A percentile compares a stretch with the other conserved stretches of the same genome.
Conservation (phyloP, 345 rosid species). For the Brassica cretica region DNA sequence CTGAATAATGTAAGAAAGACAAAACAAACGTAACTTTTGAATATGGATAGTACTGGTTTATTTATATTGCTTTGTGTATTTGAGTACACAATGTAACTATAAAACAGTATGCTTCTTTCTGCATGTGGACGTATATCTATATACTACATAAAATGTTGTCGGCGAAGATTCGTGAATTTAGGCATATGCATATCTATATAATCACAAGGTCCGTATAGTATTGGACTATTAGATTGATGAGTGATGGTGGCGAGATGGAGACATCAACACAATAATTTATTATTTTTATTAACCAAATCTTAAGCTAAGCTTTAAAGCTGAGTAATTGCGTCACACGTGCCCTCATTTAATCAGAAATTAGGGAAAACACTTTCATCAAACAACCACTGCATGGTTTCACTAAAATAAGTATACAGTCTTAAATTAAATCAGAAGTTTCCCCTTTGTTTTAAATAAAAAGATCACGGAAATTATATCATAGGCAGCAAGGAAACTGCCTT, state of each 20-base stretch:
- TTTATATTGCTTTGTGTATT: not conserved
- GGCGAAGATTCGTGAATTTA: conserved; percentile 29
- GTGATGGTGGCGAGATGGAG: conserved; percentile 43
- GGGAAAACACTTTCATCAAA: conserved; percentile 19
- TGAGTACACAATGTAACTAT: conserved; percentile 12
- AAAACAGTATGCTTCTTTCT: not conserved
- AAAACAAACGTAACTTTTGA: conserved; percentile 12
- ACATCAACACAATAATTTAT: conserved; percentile 14
- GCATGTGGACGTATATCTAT: conserved; percentile 24
- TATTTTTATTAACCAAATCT: conserved; percentile 3
- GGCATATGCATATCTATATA: not conserved
- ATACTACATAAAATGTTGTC: conserved; percentile 24
- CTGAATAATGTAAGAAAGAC: not conserved
- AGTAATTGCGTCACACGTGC: conserved; percentile 42
- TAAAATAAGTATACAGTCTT: not conserved
- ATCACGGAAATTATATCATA: not conserved
- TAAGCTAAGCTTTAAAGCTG: conserved; percentile 25
- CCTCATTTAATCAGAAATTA: conserved; percentile 29
- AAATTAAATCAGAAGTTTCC: not conserved
- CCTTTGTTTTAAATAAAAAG: not conserved
- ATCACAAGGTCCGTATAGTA: not conserved
- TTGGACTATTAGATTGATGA: conserved; percentile 16
- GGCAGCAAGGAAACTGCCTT: not conserved
- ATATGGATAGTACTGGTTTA: not conserved
- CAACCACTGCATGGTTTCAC: conserved; percentile 30